These are phyloP conservation scores for Cerioporus squamosus DNA, from an alignment of 1,284 basidiomycete species.

Conservation along the genomic window DNA sequence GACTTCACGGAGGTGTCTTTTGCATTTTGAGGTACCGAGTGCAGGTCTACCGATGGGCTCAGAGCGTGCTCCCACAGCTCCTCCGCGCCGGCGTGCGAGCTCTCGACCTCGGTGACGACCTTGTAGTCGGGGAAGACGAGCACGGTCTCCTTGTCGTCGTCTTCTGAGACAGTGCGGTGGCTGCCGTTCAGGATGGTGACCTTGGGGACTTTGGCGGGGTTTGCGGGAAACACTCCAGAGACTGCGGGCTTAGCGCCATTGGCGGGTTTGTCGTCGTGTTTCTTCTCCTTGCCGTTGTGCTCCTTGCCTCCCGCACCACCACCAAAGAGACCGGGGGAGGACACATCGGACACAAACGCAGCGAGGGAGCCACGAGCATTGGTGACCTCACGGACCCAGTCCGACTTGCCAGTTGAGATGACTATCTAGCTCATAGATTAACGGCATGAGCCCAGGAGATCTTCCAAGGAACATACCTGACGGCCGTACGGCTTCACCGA, in stretches of 20 bases:
- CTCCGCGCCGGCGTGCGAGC: slow-evolving; percentile 67
- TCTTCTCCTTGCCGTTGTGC: slow-evolving; percentile 2
- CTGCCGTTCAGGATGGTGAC: slow-evolving; percentile 84
- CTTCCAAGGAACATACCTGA: slow-evolving; percentile 52
- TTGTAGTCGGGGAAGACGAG: slow-evolving; percentile 92
- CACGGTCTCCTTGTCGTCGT: slow-evolving; percentile 70
- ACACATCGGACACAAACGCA: slow-evolving; percentile 54
- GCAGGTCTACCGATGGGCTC: slow-evolving; percentile 45
- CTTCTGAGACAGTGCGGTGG: slow-evolving; percentile 65
- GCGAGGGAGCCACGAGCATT: slow-evolving; percentile 72
- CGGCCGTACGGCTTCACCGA: slow-evolving; percentile 82
- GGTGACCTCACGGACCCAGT: slow-evolving; percentile 84
- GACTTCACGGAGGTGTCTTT: slow-evolving; percentile 58
- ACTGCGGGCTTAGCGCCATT: slow-evolving; percentile 30
- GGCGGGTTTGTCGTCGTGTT: slow-evolving; percentile 18
- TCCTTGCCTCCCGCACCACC: slow-evolving; percentile 26
- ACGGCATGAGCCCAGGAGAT: neutral
- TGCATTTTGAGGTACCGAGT: slow-evolving; percentile 42
- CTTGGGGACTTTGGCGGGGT: slow-evolving; percentile 44
- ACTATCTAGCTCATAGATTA: slow-evolving; percentile 55
- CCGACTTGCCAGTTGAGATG: slow-evolving; percentile 86
- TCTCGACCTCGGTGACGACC: slow-evolving; percentile 71
- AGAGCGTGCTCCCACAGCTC: slow-evolving; percentile 69
- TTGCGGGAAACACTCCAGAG: slow-evolving; percentile 60
- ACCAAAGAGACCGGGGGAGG: slow-evolving; percentile 28